Percentiles rank a stretch among this genome's conserved stretches.
phyloP scores from a whole-genome alignment of 2,329 filamentous ascomycete genomes.

The Arthrobotrys iridis region DNA sequence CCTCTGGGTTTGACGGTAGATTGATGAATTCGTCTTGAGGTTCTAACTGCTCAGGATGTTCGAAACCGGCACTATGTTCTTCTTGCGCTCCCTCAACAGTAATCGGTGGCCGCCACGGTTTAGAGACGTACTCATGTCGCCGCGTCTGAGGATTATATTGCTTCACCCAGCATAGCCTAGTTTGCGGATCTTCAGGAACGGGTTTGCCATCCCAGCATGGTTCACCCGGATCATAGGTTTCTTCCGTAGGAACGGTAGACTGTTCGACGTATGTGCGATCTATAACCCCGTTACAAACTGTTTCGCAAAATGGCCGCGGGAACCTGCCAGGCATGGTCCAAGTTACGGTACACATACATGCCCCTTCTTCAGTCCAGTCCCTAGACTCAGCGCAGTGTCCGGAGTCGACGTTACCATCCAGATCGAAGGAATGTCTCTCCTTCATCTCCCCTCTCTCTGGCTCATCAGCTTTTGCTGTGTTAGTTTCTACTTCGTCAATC shows the following conservation, averaged over 20 bases:
- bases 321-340: constrained; percentile 38
- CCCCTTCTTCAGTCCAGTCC: constrained; percentile 29
- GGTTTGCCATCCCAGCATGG: constrained; percentile 34
- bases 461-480: not conserved
- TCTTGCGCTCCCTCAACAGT: not conserved
- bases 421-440: not conserved
- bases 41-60: not conserved
- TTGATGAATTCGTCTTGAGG: too few species aligned
- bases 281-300: not conserved
- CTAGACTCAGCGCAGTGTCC: constrained; percentile 36
- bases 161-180: constrained; percentile 25
- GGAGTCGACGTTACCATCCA: constrained; percentile 22
- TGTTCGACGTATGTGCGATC: not conserved
- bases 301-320: constrained; percentile 33
- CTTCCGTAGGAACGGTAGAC: not conserved
- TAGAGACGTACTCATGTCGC: constrained; percentile 37
- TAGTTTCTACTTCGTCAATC: not conserved
- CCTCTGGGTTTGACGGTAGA: not conserved
- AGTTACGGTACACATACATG: constrained; percentile 47
- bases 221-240: not conserved
- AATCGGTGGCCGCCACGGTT: not conserved
- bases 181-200: not conserved
- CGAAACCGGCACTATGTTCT: not conserved
- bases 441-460: not conserved
- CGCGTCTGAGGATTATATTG: constrained; percentile 18